These are phyloP conservation scores for Hypoxylon subgilvum DNA, from an alignment of 495 filamentous ascomycete genomes.

Conservation along the genomic window DNA sequence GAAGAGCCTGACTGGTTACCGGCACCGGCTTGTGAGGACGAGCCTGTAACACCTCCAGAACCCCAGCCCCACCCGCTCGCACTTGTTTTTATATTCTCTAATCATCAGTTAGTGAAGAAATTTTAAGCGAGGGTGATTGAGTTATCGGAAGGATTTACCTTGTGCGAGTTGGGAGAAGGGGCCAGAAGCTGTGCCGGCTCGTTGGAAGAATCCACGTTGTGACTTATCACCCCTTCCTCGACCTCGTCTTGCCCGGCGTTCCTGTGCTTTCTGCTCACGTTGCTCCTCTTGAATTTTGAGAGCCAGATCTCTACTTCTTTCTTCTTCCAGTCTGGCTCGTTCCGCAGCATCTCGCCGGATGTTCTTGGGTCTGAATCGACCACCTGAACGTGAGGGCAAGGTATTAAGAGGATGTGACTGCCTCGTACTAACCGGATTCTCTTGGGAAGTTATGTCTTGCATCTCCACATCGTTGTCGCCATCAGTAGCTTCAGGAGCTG, in stretches of 20 bases:
- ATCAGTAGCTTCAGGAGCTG: constrained; percentile 3
- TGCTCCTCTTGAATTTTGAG: constrained; percentile 43
- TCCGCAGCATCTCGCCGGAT: constrained; percentile 51
- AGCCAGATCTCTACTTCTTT: constrained; percentile 38
- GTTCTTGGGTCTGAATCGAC: constrained; percentile 51
- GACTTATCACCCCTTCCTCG: constrained; percentile 43
- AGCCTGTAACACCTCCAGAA: constrained; percentile 39
- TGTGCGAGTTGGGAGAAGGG: constrained; percentile 47
- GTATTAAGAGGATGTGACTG: constrained; percentile 26
- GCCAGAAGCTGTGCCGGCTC: constrained; percentile 44
- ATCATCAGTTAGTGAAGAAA: constrained; percentile 18
- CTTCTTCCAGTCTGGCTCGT: constrained; percentile 48
- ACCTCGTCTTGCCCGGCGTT: constrained; percentile 45
- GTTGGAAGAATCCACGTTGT: constrained; percentile 45
- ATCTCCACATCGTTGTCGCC: too few relatives aligned
- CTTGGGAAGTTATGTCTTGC: constrained; percentile 1
- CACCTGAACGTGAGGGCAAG: constrained; percentile 24
- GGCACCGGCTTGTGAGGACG: constrained; percentile 15
- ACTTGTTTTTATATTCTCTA: constrained; percentile 42
- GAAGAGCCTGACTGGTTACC: constrained; percentile 11
- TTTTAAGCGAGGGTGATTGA: neutral
- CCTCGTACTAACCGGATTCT: neutral
- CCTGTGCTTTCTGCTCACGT: constrained; percentile 38
- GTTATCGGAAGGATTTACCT: constrained; percentile 33
- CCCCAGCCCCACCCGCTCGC: constrained; percentile 44